These are phyloP conservation scores for Cladosporium halotolerans DNA, from an alignment of 2,329 filamentous ascomycete genomes.

Conservation along the genomic window DNA sequence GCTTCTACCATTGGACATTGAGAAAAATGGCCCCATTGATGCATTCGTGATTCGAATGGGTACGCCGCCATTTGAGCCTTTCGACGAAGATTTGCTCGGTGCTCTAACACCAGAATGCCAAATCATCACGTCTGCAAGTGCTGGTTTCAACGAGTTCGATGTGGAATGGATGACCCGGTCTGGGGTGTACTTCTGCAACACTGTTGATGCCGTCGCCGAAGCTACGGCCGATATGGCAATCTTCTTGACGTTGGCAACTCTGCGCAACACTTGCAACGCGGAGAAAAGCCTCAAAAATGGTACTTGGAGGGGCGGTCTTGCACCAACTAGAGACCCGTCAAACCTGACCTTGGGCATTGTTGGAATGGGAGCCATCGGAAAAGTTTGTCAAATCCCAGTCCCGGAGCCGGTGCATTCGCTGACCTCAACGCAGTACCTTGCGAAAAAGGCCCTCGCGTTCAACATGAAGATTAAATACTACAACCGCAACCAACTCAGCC, in stretches of 20 bases:
- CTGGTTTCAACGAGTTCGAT: constrained; percentile 25
- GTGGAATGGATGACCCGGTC: constrained; percentile 16
- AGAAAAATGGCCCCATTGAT: constrained; percentile 37
- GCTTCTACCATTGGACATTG: constrained; percentile 28
- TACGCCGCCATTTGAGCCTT: constrained; percentile 44
- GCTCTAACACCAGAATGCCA: constrained; percentile 38
- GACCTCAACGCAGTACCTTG: constrained; percentile 37
- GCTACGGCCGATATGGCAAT: constrained; percentile 33
- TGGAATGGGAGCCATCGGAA: constrained; percentile 56
- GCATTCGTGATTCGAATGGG: constrained; percentile 48
- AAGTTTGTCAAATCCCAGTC: constrained; percentile 7
- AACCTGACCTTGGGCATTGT: constrained; percentile 58
- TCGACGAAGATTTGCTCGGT: constrained; percentile 41
- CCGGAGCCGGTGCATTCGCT: neutral
- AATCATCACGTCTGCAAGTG: constrained; percentile 43
- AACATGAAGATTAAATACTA: constrained; percentile 61
- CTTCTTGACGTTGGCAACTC: constrained; percentile 34
- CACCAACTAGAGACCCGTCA: constrained; percentile 53
- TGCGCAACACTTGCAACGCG: constrained; percentile 33
- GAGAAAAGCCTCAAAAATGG: constrained; percentile 13
- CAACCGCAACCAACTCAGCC: constrained; percentile 48
- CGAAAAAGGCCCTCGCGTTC: constrained; percentile 53
- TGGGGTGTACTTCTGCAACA: constrained; percentile 46
- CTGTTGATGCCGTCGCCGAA: constrained; percentile 44
- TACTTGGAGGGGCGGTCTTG: constrained; percentile 11